These are phyloP conservation scores for Lophiostoma macrostomum DNA, from an alignment of 495 filamentous ascomycete species.

Conservation along the genomic window DNA sequence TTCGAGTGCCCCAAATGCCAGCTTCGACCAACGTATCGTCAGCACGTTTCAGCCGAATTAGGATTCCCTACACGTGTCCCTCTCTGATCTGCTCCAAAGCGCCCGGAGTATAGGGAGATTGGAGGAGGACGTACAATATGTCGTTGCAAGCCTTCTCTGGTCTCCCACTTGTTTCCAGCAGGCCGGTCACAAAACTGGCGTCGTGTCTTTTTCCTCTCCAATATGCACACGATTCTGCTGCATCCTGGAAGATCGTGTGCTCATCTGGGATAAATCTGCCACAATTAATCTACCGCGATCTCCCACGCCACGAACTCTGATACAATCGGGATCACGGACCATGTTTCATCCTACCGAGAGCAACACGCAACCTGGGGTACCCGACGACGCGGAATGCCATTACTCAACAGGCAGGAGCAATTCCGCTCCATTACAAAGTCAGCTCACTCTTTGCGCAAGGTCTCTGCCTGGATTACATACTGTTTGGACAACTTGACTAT, in stretches of 20 bases:
- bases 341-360: conserved; percentile 29
- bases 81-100: conserved; percentile 5
- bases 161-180: not conserved
- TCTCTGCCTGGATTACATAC: too few species aligned
- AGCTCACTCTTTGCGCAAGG: too few species aligned
- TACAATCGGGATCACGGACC: conserved; percentile 11
- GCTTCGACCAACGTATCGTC: too few species aligned
- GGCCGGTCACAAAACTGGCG: not conserved
- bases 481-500: too few species aligned
- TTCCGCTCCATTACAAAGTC: too few species aligned
- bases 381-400: too few species aligned
- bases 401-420: too few species aligned
- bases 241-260: not conserved
- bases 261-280: conserved; percentile 18
- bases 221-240: conserved; percentile 9
- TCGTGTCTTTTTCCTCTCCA: not conserved
- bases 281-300: conserved; percentile 6
- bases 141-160: not conserved
- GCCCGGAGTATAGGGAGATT: conserved; percentile 15
- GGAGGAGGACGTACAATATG: conserved; percentile 19
- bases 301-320: conserved; percentile 15
- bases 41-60: conserved; percentile 26
- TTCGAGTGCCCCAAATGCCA: too few species aligned
- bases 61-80: conserved; percentile 26
- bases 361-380: conserved; percentile 3